phyloP scores from a whole-genome alignment of 2,329 filamentous ascomycete species.

The Verticillium tricorpus region DNA sequence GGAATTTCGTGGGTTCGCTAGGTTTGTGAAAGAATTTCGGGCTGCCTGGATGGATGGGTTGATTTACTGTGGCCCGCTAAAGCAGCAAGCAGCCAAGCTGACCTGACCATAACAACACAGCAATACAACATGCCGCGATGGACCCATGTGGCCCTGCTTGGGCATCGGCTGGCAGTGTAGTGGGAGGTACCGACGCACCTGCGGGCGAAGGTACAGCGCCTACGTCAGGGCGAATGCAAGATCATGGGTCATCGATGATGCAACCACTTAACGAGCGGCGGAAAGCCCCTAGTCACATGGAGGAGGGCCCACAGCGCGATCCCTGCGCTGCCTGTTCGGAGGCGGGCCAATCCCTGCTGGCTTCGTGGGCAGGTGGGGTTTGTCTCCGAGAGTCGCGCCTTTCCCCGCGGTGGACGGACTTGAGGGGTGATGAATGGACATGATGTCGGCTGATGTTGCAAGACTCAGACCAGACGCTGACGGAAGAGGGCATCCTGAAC shows the following conservation, averaged over 20 bases:
- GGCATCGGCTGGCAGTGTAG: neutral
- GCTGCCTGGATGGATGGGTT: neutral
- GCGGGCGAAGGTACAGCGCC: neutral
- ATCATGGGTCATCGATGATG: constrained; percentile 1
- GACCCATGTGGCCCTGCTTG: neutral
- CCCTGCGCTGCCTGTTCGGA: neutral
- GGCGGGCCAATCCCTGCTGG: neutral
- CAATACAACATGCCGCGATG: neutral
- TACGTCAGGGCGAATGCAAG: neutral
- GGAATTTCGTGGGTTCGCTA: neutral
- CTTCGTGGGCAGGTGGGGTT: neutral
- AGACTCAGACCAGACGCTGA: neutral
- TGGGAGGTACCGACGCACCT: neutral
- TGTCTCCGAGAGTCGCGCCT: neutral
- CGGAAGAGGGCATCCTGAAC: neutral
- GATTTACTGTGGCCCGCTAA: neutral
- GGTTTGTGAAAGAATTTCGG: neutral
- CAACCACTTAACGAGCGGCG: constrained; percentile 1
- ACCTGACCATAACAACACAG: neutral
- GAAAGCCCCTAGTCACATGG: neutral
- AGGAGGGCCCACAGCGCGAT: neutral
- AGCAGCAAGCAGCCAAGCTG: neutral
- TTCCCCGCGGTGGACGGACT: neutral
- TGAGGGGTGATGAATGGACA: neutral
- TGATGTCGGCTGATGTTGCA: neutral